A percentile compares a stretch with the other conserved stretches of the same genome.
phyloP scores from a whole-genome alignment of 371 early-diverging fungal species.

The Lichtheimia corymbifera region DNA sequence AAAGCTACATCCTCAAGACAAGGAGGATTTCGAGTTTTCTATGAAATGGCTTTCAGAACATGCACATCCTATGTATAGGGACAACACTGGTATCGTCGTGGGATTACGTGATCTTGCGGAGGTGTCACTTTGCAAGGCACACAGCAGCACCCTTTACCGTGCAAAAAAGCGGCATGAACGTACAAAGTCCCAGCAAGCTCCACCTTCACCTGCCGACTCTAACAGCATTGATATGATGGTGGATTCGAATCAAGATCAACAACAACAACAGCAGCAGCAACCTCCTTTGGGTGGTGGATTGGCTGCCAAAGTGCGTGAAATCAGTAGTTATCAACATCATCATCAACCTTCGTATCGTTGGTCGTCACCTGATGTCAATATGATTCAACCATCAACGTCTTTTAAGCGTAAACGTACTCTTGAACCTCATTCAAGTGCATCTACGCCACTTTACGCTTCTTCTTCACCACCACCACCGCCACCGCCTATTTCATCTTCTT shows the following conservation, averaged over 20 bases:
- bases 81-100: conserved; percentile 28
- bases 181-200: conserved; percentile 31
- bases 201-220: conserved; percentile 50
- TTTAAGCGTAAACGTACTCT: conserved; percentile 32
- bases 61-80: conserved; percentile 44
- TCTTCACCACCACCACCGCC: conserved; percentile 9
- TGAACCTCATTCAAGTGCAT: conserved; percentile 29
- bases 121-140: conserved; percentile 58
- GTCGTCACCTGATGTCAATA: conserved; percentile 30
- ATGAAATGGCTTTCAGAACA: conserved; percentile 46
- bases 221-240: conserved; percentile 18
- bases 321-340: conserved; percentile 18
- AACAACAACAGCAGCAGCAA: conserved; percentile 4
- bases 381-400: conserved; percentile 33
- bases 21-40: conserved; percentile 50
- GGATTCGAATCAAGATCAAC: conserved; percentile 1
- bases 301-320: conserved; percentile 43
- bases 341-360: conserved; percentile 5
- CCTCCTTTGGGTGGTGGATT: conserved; percentile 24
- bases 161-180: conserved; percentile 51
- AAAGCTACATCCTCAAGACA: conserved; percentile 38
- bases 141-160: conserved; percentile 50
- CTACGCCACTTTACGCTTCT: conserved; percentile 31
- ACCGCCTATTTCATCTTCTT: conserved; percentile 1
- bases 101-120: conserved; percentile 38